Percentiles rank a stretch among this genome's conserved stretches.
phyloP scores from a whole-genome alignment of 2,329 filamentous ascomycete genomes.

The Niveomyces coronatus region DNA sequence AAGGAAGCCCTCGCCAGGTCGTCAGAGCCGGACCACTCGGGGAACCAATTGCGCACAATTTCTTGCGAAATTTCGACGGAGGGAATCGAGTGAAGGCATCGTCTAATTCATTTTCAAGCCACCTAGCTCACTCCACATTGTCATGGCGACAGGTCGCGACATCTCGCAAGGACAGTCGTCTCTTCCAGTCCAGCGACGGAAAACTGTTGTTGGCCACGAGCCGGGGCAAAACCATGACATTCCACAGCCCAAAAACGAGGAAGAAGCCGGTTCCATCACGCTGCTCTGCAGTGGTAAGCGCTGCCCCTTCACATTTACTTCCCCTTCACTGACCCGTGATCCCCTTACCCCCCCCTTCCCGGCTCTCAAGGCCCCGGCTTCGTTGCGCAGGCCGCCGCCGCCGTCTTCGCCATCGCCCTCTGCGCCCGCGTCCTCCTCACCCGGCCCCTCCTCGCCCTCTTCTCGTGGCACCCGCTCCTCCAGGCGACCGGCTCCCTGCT shows the following conservation, averaged over 20 bases:
- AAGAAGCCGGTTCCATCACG: not conserved
- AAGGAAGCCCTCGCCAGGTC: not conserved
- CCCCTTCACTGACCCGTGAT: no score
- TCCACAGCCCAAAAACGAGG: not conserved
- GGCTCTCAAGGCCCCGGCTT: slow-evolving; percentile 69
- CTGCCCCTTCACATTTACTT: not conserved
- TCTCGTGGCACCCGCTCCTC: slow-evolving; percentile 78
- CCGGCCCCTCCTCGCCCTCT: slow-evolving; percentile 61
- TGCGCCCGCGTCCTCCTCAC: slow-evolving; percentile 71
- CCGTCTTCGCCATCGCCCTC: slow-evolving; percentile 61
- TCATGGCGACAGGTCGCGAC: slow-evolving; percentile 2
- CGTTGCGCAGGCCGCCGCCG: slow-evolving; percentile 69
- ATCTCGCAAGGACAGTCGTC: not conserved
- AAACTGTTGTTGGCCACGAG: no score
- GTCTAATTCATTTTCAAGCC: not conserved
- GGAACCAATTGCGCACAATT: no score
- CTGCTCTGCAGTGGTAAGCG: not conserved
- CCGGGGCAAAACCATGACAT: not conserved
- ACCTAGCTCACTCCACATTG: not conserved
- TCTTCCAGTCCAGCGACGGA: not conserved
- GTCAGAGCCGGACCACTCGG: no score
- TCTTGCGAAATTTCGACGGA: not conserved
- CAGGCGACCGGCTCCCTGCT: slow-evolving; percentile 59
- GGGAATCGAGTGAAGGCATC: not conserved
- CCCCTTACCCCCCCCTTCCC: no score